A percentile compares a stretch with the other conserved stretches of the same genome.
These are phyloP conservation scores for Thalassiosira hispida DNA, from an alignment of 352 stramenopile genomes.

Conservation along the genomic window DNA sequence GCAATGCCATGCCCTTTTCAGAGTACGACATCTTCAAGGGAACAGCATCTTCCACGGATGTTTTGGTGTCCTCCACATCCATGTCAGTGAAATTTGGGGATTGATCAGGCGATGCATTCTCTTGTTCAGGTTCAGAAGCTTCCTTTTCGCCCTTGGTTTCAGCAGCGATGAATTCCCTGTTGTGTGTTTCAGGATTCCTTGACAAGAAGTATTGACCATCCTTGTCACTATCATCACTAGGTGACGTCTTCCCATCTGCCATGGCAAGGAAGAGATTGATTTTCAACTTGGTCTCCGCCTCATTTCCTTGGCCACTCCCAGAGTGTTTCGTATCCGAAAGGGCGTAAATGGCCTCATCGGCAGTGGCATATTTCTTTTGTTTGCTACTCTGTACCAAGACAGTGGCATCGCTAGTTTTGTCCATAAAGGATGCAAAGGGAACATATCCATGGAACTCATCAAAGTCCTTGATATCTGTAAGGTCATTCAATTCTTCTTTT, in stretches of 20 bases:
- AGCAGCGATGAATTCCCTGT: slow-evolving; percentile 13
- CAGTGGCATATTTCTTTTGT: slow-evolving; percentile 29
- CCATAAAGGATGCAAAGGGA: slow-evolving; percentile 45
- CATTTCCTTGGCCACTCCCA: slow-evolving; percentile 1
- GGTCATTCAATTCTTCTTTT: not conserved
- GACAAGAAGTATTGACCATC: slow-evolving; percentile 28
- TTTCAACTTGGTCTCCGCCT: slow-evolving; percentile 26
- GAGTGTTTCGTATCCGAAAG: slow-evolving; percentile 21
- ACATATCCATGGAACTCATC: slow-evolving; percentile 39
- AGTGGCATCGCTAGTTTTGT: not conserved
- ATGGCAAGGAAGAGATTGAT: slow-evolving; percentile 31
- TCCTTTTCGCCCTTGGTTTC: not conserved
- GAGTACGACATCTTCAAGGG: slow-evolving; percentile 35
- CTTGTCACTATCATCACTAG: not conserved
- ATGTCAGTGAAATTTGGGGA: not conserved
- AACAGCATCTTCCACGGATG: not conserved
- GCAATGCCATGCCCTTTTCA: slow-evolving; percentile 26
- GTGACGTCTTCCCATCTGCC: not conserved
- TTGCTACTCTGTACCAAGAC: not conserved
- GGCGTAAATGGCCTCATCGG: slow-evolving; percentile 26
- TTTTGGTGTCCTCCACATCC: not conserved
- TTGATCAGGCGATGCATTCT: not conserved
- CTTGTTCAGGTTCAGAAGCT: slow-evolving; percentile 7
- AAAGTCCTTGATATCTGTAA: slow-evolving; percentile 30
- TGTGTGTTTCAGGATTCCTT: slow-evolving; percentile 10